Percentiles rank a stretch among this genome's conserved stretches.
Conservation (phyloP, 805 yeast genomes). For the Yarrowia sp. region DNA sequence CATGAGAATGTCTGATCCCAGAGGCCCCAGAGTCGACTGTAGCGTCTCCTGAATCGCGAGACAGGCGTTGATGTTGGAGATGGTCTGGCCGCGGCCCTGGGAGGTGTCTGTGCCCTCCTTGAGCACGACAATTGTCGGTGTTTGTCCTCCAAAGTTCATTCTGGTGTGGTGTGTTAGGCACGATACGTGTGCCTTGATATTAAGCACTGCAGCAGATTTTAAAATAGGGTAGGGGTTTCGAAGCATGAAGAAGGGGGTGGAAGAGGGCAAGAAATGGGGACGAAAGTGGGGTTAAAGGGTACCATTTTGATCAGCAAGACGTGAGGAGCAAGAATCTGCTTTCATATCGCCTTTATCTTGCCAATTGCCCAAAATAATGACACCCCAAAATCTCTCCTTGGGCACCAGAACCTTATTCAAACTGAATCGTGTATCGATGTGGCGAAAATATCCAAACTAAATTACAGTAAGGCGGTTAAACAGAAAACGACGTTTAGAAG, state of each 20-base stretch:
- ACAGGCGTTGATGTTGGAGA: slow-evolving; percentile 95
- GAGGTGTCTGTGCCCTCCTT: slow-evolving; percentile 97
- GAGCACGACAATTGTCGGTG: slow-evolving; percentile 96
- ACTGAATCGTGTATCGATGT: neutral
- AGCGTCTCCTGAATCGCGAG: slow-evolving; percentile 94
- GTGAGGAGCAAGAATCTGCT: neutral
- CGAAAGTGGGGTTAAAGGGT: no score
- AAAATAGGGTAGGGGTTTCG: slow-evolving; percentile 6
- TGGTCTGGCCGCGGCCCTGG: slow-evolving; percentile 94
- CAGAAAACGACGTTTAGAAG: no score
- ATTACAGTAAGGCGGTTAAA: neutral
- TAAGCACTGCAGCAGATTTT: neutral
- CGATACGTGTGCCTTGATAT: neutral
- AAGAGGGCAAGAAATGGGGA: neutral
- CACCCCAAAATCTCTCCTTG: neutral
- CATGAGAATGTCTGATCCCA: slow-evolving; percentile 92
- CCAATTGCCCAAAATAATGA: neutral
- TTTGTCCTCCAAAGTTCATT: slow-evolving; percentile 88
- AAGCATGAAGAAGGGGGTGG: neutral
- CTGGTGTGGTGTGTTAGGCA: neutral
- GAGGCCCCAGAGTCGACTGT: slow-evolving; percentile 92
- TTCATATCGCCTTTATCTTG: neutral
- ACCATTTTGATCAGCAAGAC: neutral
- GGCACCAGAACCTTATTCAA: slow-evolving; percentile 1
- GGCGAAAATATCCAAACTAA: neutral